Conservation (phyloP, 1,284 basidiomycete species). For the Mixia osmundae region DNA sequence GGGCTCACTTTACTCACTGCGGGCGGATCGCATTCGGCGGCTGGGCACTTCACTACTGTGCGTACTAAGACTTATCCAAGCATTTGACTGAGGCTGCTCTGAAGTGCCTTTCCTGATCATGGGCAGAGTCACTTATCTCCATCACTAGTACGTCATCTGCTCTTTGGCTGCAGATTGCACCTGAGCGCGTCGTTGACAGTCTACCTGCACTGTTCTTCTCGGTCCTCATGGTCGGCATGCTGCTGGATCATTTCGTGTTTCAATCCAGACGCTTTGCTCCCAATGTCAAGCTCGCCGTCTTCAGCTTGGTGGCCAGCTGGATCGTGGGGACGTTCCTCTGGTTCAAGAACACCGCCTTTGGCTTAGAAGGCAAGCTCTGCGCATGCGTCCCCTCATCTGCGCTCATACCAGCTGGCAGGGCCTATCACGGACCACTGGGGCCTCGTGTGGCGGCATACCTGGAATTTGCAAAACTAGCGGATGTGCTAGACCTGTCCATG, state of each 20-base stretch:
- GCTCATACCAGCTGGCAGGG: neutral
- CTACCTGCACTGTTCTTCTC: conserved; percentile 64
- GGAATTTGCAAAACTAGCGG: conserved; percentile 13
- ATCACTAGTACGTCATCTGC: conserved; percentile 26
- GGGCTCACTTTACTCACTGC: conserved; percentile 85
- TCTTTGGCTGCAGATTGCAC: neutral
- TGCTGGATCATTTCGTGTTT: conserved; percentile 82
- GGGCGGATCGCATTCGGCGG: conserved; percentile 74
- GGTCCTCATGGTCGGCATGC: conserved; percentile 68
- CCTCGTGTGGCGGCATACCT: conserved; percentile 38
- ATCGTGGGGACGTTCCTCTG: conserved; percentile 71
- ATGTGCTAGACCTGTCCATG: no score
- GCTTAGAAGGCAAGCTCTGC: conserved; percentile 30
- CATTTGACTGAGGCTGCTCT: neutral
- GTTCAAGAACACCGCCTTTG: conserved; percentile 73
- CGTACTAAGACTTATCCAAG: conserved; percentile 18
- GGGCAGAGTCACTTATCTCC: conserved; percentile 40
- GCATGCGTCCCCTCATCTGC: neutral
- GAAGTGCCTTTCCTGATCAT: conserved; percentile 83
- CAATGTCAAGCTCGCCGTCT: conserved; percentile 44
- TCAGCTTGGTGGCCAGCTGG: conserved; percentile 35
- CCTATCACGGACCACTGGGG: conserved; percentile 37
- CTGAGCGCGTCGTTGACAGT: no score
- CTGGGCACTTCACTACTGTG: conserved; percentile 76
- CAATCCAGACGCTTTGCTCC: conserved; percentile 37